phyloP scores from a whole-genome alignment of 805 yeast genomes.

The Metschnikowia peoriensis region DNA sequence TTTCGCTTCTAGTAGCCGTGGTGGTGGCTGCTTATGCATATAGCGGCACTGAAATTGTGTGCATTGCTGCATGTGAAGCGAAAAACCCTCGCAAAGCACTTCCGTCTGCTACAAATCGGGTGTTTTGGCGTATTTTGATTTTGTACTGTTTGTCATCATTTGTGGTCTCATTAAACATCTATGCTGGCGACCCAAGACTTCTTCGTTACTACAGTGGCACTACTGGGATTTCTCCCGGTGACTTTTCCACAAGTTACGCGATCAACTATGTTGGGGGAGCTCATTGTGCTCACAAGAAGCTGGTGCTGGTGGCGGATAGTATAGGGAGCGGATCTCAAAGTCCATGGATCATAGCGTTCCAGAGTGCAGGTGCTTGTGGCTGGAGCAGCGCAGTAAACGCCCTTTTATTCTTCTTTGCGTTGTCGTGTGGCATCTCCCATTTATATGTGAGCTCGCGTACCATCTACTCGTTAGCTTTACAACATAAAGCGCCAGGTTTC shows the following conservation, averaged over 20 bases:
- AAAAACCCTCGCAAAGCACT: slow-evolving; percentile 72
- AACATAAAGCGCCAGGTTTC: slow-evolving; percentile 59
- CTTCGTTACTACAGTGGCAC: slow-evolving; percentile 49
- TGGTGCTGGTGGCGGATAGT: slow-evolving; percentile 8
- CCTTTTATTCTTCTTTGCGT: slow-evolving; percentile 45
- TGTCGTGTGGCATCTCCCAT: slow-evolving; percentile 46
- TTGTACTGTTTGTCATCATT: slow-evolving; percentile 68
- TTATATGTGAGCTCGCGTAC: slow-evolving; percentile 44
- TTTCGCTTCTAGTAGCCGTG: slow-evolving; percentile 59
- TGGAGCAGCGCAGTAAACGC: slow-evolving; percentile 41
- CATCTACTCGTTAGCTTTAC: slow-evolving; percentile 39
- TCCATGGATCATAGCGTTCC: slow-evolving; percentile 46
- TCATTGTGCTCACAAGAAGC: slow-evolving; percentile 23
- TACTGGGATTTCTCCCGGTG: slow-evolving; percentile 26
- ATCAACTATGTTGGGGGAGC: slow-evolving; percentile 35
- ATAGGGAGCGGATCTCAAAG: slow-evolving; percentile 42
- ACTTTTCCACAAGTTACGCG: slow-evolving; percentile 28
- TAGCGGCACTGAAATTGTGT: slow-evolving; percentile 79
- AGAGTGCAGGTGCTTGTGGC: slow-evolving; percentile 36
- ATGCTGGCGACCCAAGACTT: slow-evolving; percentile 75
- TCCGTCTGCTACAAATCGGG: slow-evolving; percentile 73
- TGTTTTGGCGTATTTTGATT: slow-evolving; percentile 66
- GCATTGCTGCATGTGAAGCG: slow-evolving; percentile 86
- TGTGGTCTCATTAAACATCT: slow-evolving; percentile 67
- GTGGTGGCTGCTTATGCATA: slow-evolving; percentile 71